phyloP scores from a whole-genome alignment of 306 rosid genomes.

The Gynostemma pentaphyllum region DNA sequence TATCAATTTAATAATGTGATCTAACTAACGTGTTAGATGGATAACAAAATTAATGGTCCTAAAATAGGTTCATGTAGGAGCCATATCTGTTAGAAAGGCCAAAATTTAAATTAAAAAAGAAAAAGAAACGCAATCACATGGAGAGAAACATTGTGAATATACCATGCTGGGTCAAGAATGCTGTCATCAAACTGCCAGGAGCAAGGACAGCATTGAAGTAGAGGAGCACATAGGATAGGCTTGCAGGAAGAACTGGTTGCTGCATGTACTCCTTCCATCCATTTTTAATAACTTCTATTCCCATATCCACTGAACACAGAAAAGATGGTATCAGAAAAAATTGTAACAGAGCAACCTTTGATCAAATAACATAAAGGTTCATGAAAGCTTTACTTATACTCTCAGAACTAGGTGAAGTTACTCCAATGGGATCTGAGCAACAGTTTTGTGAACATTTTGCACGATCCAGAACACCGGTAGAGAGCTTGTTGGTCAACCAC shows the following conservation, averaged over 20 bases:
- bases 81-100: background rate
- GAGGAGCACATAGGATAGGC: slow-evolving; percentile 82
- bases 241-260: slow-evolving; percentile 95
- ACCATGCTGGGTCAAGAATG: slow-evolving; percentile 84
- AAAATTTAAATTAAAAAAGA: background rate
- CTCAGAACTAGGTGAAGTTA: slow-evolving; percentile 22
- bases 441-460: slow-evolving; percentile 59
- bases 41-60: background rate
- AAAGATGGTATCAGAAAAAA: slow-evolving; percentile 15
- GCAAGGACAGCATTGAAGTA: slow-evolving; percentile 80
- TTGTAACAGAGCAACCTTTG: background rate
- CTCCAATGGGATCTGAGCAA: slow-evolving; percentile 33
- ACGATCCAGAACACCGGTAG: slow-evolving; percentile 91
- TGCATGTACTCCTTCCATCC: slow-evolving; percentile 90
- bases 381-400: slow-evolving; percentile 41
- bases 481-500: slow-evolving; percentile 72
- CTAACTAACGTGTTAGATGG: background rate
- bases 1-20: no score
- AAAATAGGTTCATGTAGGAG: background rate
- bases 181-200: slow-evolving; percentile 97
- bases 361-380: background rate
- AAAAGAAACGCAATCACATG: background rate
- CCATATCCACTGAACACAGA: slow-evolving; percentile 43
- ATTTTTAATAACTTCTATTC: slow-evolving; percentile 67
- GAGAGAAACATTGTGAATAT: background rate